Evolutionary conservation across 2,329 filamentous ascomycete species (phyloP), one percentile per base, ranked within the genome.

Genomic region (Plenodomus lindquistii): DNA sequence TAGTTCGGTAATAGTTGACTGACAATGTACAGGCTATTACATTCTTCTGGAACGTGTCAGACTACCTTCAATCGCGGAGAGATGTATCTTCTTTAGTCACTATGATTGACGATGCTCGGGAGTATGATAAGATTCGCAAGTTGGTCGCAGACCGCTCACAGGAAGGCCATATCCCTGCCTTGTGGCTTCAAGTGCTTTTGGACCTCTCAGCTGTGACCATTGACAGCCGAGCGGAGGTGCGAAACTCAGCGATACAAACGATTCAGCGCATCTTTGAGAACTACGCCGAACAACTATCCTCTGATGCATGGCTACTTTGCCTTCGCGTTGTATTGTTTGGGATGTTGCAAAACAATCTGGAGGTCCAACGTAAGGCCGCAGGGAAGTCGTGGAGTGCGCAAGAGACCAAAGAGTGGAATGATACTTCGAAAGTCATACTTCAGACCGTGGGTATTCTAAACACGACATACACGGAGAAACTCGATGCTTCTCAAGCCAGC

Each of bases 31-130:
- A 90, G 84, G 94, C 92, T 1, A 89, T 96, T 8, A 96, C 93
- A 0, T 94, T 96, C 66, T 96, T 96, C 70, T 97, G 92, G 91
- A 92, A 93, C 44, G 82, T 97, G 7, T 96, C 93, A 0, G 92
- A 97, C 70, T 94, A 92, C 55, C 78, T 97, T 17, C 80, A 83
- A 46, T 73, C 73, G 7, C 75, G 77, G 31, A 76, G 77, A 40
- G 74, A 77, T 18, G 61, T 67, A 4, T 63, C 70, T 2, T 62
- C 61, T 18, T 57, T 78, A 1, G 66, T 68, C 8, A 43, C 35
- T 6, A 27, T 65, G 18, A 44, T 70, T 27, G 48, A 45, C 8
- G 46, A 45, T 35, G 46, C 39, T 21, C 42, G 37, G n/a, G n/a
- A 57, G 10, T 48, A 87, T 44, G 74, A 84, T 7, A 77, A 80